Conservation (phyloP, 495 filamentous ascomycete genomes). For the Mycothermus thermophilus region DNA sequence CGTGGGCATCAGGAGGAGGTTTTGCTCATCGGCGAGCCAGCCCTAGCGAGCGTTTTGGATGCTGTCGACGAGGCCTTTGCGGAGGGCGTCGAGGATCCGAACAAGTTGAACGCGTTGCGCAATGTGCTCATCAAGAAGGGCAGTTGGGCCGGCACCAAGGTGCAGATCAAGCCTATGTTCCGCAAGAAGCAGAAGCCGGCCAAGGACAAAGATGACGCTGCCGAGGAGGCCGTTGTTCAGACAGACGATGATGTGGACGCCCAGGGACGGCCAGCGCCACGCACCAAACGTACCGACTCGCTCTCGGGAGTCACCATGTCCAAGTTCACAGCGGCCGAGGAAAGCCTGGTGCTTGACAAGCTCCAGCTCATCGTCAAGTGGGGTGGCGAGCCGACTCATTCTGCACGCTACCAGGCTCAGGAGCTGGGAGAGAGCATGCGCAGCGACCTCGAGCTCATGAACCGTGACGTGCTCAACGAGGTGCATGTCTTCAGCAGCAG, state of each 20-base stretch:
- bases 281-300: slow-evolving; percentile 61
- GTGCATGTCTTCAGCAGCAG: slow-evolving; percentile 90
- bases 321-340: slow-evolving; percentile 75
- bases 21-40: slow-evolving; percentile 79
- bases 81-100: slow-evolving; percentile 65
- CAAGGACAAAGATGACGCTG: slow-evolving; percentile 20
- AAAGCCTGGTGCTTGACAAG: slow-evolving; percentile 84
- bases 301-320: slow-evolving; percentile 77
- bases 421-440: slow-evolving; percentile 91
- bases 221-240: slow-evolving; percentile 3
- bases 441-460: slow-evolving; percentile 87
- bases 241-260: slow-evolving; percentile 2
- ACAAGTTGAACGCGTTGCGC: slow-evolving; percentile 69
- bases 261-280: slow-evolving; percentile 13
- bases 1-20: slow-evolving; percentile 95
- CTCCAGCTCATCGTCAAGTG: slow-evolving; percentile 96
- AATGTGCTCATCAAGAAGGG: slow-evolving; percentile 86
- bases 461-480: slow-evolving; percentile 76
- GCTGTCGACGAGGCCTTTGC: slow-evolving; percentile 69
- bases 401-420: slow-evolving; percentile 87
- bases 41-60: slow-evolving; percentile 73
- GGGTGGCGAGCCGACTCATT: slow-evolving; percentile 97
- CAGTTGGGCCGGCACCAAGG: slow-evolving; percentile 87
- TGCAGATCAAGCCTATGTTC: slow-evolving; percentile 99
- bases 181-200: slow-evolving; percentile 45